Conservation (phyloP, 2,329 filamentous ascomycete genomes). For the Phialemonium atrogriseum region DNA sequence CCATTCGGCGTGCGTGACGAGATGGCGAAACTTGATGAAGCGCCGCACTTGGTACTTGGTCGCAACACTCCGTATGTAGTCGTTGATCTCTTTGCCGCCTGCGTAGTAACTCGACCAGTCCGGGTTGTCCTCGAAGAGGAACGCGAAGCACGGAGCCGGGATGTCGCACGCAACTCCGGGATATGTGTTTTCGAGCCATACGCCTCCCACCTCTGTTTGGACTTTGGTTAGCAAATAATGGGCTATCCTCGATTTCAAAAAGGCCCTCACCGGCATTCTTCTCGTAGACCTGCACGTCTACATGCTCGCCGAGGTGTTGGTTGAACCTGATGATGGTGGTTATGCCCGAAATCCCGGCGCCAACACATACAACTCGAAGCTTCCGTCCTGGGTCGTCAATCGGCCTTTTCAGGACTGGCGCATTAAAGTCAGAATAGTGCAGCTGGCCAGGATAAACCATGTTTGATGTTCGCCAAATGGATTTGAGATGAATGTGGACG, state of each 20-base stretch:
- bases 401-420: too few species aligned
- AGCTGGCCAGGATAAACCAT: too few species aligned
- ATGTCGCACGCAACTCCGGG: slow-evolving; percentile 14
- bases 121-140: slow-evolving; percentile 10
- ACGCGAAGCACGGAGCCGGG: slow-evolving; percentile 3
- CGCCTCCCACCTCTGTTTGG: slow-evolving; percentile 4
- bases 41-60: slow-evolving; percentile 5
- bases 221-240: too few species aligned
- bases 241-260: too few species aligned
- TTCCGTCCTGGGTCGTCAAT: too few species aligned
- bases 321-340: too few species aligned
- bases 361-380: too few species aligned
- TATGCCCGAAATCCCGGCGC: too few species aligned
- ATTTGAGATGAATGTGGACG: too few species aligned
- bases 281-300: slow-evolving; percentile 10
- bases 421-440: too few species aligned
- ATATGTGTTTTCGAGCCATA: slow-evolving; percentile 13
- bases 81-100: slow-evolving; percentile 6
- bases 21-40: slow-evolving; percentile 7
- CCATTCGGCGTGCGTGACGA: slow-evolving; percentile 6
- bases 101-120: slow-evolving; percentile 10
- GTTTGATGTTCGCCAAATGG: too few species aligned
- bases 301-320: too few species aligned
- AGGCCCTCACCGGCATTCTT: slow-evolving; percentile 8
- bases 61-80: slow-evolving; percentile 6